A percentile compares a stretch with the other conserved stretches of the same genome.
These are phyloP conservation scores for Dictyostelium brefeldianum DNA, from an alignment of 78 protist species.

Conservation along the genomic window DNA sequence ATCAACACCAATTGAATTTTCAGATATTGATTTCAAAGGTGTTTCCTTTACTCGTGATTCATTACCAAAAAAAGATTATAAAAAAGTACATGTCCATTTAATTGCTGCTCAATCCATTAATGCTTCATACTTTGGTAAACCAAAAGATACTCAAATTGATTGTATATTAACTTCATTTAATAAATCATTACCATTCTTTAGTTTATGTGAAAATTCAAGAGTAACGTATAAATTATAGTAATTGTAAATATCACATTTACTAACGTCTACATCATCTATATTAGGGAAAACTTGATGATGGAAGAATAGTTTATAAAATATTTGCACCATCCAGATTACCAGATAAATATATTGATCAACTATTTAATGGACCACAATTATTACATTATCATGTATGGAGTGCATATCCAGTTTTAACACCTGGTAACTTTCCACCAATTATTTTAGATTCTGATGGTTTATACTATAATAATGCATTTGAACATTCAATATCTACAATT, in stretches of 20 bases:
- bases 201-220: conserved; percentile 52
- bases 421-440: conserved; percentile 51
- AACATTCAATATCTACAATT: conserved; percentile 63
- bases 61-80: conserved; percentile 9
- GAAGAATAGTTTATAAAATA: conserved; percentile 34
- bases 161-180: conserved; percentile 39
- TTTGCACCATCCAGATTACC: conserved; percentile 10
- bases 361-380: background rate
- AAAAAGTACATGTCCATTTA: conserved; percentile 58
- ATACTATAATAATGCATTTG: conserved; percentile 64
- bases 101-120: conserved; percentile 45
- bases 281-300: conserved; percentile 49
- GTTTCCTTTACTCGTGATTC: background rate
- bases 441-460: conserved; percentile 9
- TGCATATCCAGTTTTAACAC: conserved; percentile 64
- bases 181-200: conserved; percentile 50
- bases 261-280: background rate
- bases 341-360: background rate
- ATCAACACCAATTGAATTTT: conserved; percentile 64
- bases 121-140: conserved; percentile 13
- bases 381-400: conserved; percentile 40
- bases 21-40: conserved; percentile 25
- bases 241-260: too few species aligned
- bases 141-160: background rate
- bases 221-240: too few species aligned